These are phyloP conservation scores for Xylogone sp. DNA, from an alignment of 2,329 filamentous ascomycete genomes.

Conservation along the genomic window DNA sequence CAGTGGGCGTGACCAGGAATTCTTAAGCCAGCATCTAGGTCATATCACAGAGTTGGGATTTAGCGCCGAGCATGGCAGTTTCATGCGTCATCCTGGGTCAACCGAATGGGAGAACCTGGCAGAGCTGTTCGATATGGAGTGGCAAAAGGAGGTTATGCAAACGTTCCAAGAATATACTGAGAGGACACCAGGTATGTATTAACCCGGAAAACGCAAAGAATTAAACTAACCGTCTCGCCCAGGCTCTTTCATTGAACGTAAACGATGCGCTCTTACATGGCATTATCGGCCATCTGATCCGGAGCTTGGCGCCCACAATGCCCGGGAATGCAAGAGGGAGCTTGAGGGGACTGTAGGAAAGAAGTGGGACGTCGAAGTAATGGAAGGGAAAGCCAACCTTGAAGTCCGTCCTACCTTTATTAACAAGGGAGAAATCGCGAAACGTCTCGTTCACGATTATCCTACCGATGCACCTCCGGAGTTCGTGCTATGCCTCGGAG, in stretches of 20 bases:
- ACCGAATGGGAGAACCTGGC: slow-evolving; percentile 86
- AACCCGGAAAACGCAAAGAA: neutral
- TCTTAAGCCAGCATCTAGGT: slow-evolving; percentile 88
- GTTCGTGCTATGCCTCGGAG: slow-evolving; percentile 87
- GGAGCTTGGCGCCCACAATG: slow-evolving; percentile 76
- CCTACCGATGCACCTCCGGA: slow-evolving; percentile 58
- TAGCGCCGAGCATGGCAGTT: slow-evolving; percentile 94
- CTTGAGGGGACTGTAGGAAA: slow-evolving; percentile 73
- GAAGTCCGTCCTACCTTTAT: slow-evolving; percentile 96
- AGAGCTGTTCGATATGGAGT: slow-evolving; percentile 83
- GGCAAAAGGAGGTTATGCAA: slow-evolving; percentile 81
- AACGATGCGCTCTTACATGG: slow-evolving; percentile 93
- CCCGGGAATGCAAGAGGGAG: slow-evolving; percentile 75
- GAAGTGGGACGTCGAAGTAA: slow-evolving; percentile 90
- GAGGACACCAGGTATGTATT: slow-evolving; percentile 67
- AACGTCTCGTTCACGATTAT: slow-evolving; percentile 75
- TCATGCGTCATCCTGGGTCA: slow-evolving; percentile 76
- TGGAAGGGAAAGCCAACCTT: slow-evolving; percentile 94
- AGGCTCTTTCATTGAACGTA: slow-evolving; percentile 91
- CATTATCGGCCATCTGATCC: slow-evolving; percentile 92
- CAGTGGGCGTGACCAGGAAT: slow-evolving; percentile 87
- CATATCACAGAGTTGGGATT: slow-evolving; percentile 87
- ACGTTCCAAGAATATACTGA: slow-evolving; percentile 89
- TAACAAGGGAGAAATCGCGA: slow-evolving; percentile 96
- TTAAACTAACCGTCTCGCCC: neutral